These are phyloP conservation scores for Penicillium riverlandense DNA, from an alignment of 495 filamentous ascomycete species.

Conservation along the genomic window DNA sequence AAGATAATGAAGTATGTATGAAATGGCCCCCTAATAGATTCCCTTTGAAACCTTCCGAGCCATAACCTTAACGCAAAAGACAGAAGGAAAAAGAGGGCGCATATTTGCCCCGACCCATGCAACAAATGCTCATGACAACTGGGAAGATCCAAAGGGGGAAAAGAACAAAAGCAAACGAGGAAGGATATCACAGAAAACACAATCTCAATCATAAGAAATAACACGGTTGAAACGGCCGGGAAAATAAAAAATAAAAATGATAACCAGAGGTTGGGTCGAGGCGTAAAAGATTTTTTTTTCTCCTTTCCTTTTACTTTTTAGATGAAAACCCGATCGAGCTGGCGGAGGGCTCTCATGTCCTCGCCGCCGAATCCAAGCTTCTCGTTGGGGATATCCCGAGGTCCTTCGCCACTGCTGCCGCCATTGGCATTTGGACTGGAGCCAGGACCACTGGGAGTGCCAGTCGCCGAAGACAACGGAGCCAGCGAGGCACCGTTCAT, in stretches of 20 bases:
- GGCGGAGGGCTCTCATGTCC: slow-evolving; percentile 57
- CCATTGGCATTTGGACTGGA: slow-evolving; percentile 8
- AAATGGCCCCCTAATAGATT: neutral
- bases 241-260: neutral
- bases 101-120: slow-evolving; percentile 12
- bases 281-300: neutral
- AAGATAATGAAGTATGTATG: slow-evolving; percentile 6
- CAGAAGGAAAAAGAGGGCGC: slow-evolving; percentile 5
- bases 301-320: neutral
- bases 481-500: slow-evolving; percentile 43
- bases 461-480: slow-evolving; percentile 30
- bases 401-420: slow-evolving; percentile 33
- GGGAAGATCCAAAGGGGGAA: slow-evolving; percentile 7
- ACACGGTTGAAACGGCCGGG: no score
- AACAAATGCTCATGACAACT: slow-evolving; percentile 7
- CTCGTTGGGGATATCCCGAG: slow-evolving; percentile 56
- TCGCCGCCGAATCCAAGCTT: slow-evolving; percentile 57
- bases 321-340: slow-evolving; percentile 49
- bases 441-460: slow-evolving; percentile 8
- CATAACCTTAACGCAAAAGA: slow-evolving; percentile 1
- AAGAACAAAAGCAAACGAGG: neutral
- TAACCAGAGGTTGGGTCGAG: neutral
- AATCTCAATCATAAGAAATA: no score
- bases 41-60: neutral
- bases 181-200: neutral